Base-by-base conservation (phyloP, 2,329 filamentous ascomycete genomes). In the Sphaerulina populicola region DNA sequence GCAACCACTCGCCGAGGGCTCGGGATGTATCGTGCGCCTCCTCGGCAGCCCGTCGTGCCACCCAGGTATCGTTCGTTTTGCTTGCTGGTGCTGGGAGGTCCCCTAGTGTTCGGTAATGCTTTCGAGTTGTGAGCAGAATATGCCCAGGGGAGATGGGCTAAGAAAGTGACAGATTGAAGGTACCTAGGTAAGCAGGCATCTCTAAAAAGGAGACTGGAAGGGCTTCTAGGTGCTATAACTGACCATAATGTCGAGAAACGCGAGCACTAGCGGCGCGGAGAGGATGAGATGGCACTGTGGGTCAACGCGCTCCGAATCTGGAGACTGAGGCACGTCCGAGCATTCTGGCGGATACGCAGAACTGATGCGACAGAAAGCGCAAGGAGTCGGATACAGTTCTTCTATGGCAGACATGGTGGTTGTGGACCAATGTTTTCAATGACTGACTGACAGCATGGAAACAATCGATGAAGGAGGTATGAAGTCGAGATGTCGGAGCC, bases 241-340 rank as follows among this genome's bases (percentile, higher is more conserved):
- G 18, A 18, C 18, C 74, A 94, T 79, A 63, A 96, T 95, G 71
- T 97, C 91, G 61, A 97, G 77, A 70, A 97, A 97, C 38, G 89
- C 89, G 56, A 97, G 72, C 27, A 93, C 80, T 55, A 82, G 69
- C 1, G 81, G 81, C 0, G 87, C 93, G 2, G 86, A 87, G 52
- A 96, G 78, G 30, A 96, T 78, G 29, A 96, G 65, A 62, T 79
- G 72, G 47, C 67, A 70, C 57, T 69, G 68, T 6, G 67, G 67
- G 37, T 60, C 55, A 33, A 65, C 47, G 15, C 57, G 58, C 23
- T 62, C 60, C 9, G 59, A 70, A 63, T 62, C 60, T 51, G 55
- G 70, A 64, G 57, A 61, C 61, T 45, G 62, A 56, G 37, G 64
- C 55, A 63, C 52, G 8, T 55, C 41, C 42, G 63, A 58, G 36